Percentiles rank a stretch among this genome's conserved stretches.
phyloP scores from a whole-genome alignment of 805 yeast genomes.

The Grigorovia yakushimaensis region DNA sequence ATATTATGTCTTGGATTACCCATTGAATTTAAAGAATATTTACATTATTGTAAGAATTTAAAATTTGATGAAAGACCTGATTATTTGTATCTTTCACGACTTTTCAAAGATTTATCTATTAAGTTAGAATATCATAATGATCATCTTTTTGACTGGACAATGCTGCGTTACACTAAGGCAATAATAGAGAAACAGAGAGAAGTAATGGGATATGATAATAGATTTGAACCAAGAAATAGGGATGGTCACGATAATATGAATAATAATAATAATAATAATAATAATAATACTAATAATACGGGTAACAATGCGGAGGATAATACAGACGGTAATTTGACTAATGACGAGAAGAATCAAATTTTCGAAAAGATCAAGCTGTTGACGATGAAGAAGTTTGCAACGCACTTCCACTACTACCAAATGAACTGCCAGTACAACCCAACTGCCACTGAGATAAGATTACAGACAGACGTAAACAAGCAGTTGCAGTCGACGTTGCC shows the following conservation, averaged over 20 bases:
- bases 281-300: neutral
- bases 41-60: slow-evolving; percentile 82
- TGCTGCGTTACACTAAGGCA: slow-evolving; percentile 34
- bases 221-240: neutral
- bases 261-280: neutral
- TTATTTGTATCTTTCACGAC: slow-evolving; percentile 77
- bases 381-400: slow-evolving; percentile 28
- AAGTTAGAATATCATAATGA: slow-evolving; percentile 89
- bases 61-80: slow-evolving; percentile 97
- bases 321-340: neutral
- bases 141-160: slow-evolving; percentile 96
- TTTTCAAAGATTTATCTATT: slow-evolving; percentile 83
- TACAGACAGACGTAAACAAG: slow-evolving; percentile 21
- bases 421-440: slow-evolving; percentile 25
- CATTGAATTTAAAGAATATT: slow-evolving; percentile 76
- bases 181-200: slow-evolving; percentile 26
- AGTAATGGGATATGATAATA: slow-evolving; percentile 2
- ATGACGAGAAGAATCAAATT: slow-evolving; percentile 16
- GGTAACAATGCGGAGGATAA: neutral
- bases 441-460: slow-evolving; percentile 26
- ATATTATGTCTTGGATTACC: slow-evolving; percentile 92
- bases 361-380: slow-evolving; percentile 25
- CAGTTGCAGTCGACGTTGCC: slow-evolving; percentile 22
- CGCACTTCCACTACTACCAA: slow-evolving; percentile 28
- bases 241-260: neutral